phyloP scores from a whole-genome alignment of 352 stramenopile genomes.

The Globisporangium barbulae region DNA sequence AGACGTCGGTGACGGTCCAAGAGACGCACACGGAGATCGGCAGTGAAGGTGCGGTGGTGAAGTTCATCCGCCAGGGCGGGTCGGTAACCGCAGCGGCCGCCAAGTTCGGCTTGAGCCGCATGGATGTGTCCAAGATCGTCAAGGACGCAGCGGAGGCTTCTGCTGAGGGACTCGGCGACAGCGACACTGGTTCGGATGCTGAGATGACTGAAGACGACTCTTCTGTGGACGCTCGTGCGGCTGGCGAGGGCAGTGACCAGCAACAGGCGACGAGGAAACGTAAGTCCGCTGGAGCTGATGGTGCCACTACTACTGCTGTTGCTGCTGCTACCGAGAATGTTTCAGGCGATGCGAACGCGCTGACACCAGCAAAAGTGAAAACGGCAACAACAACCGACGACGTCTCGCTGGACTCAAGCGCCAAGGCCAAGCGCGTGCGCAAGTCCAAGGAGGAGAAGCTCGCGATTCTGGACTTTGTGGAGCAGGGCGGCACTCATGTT shows the following conservation, averaged over 20 bases:
- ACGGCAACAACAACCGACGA: neutral
- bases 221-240: neutral
- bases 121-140: conserved; percentile 24
- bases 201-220: conserved; percentile 4
- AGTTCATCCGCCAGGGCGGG: conserved; percentile 24
- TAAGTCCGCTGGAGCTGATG: conserved; percentile 2
- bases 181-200: conserved; percentile 3
- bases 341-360: neutral
- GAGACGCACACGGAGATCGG: neutral
- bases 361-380: neutral
- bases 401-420: conserved; percentile 3
- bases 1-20: neutral
- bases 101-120: conserved; percentile 28
- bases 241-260: neutral
- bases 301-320: neutral
- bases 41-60: conserved; percentile 11
- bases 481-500: conserved; percentile 42
- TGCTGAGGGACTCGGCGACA: neutral
- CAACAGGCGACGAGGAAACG: conserved; percentile 10
- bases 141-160: conserved; percentile 18
- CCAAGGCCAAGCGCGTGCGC: conserved; percentile 35
- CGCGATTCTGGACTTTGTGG: conserved; percentile 50
- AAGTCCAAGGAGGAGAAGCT: conserved; percentile 53
- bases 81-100: conserved; percentile 24
- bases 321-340: neutral